Percentiles rank a stretch among this genome's conserved stretches.
These are phyloP conservation scores for Nemania bipapillata DNA, from an alignment of 2,329 filamentous ascomycete species.

Conservation along the genomic window DNA sequence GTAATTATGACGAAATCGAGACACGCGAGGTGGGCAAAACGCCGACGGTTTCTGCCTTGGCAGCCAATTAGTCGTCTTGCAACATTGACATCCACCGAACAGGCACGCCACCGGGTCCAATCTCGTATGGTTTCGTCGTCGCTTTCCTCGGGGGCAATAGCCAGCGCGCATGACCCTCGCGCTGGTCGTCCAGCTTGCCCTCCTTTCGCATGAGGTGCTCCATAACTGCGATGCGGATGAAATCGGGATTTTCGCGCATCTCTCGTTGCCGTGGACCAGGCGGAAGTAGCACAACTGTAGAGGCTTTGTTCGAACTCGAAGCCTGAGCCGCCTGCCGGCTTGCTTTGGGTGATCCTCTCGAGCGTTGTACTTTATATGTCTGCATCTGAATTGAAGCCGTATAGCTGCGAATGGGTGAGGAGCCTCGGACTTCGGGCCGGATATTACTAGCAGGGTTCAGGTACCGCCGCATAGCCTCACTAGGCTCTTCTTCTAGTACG, in stretches of 20 bases:
- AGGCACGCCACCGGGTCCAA: conserved; percentile 68
- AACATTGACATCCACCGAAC: conserved; percentile 64
- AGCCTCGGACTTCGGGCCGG: conserved; percentile 56
- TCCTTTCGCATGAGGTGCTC: conserved; percentile 76
- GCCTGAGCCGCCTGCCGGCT: conserved; percentile 45
- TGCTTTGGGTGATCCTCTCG: conserved; percentile 53
- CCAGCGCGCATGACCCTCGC: conserved; percentile 74
- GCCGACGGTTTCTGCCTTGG: conserved; percentile 1
- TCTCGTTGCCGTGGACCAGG: conserved; percentile 70
- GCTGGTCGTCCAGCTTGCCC: conserved; percentile 73
- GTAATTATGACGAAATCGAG: conserved; percentile 25
- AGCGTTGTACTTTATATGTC: conserved; percentile 71
- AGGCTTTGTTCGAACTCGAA: conserved; percentile 47
- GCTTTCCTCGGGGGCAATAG: conserved; percentile 73
- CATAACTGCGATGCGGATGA: conserved; percentile 76
- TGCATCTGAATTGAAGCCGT: conserved; percentile 78
- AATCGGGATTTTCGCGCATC: conserved; percentile 75
- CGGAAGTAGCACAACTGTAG: conserved; percentile 53
- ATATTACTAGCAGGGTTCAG: conserved; percentile 70
- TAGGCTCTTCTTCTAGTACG: conserved; percentile 70
- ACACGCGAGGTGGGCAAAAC: conserved; percentile 8
- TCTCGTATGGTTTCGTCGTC: conserved; percentile 64
- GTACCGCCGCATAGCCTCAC: conserved; percentile 73
- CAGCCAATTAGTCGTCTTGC: conserved; percentile 38
- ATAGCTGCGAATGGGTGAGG: conserved; percentile 57